Percentiles rank a stretch among this genome's conserved stretches.
These are phyloP conservation scores for Camelina hispida DNA, from an alignment of 345 rosid species.

Conservation along the genomic window DNA sequence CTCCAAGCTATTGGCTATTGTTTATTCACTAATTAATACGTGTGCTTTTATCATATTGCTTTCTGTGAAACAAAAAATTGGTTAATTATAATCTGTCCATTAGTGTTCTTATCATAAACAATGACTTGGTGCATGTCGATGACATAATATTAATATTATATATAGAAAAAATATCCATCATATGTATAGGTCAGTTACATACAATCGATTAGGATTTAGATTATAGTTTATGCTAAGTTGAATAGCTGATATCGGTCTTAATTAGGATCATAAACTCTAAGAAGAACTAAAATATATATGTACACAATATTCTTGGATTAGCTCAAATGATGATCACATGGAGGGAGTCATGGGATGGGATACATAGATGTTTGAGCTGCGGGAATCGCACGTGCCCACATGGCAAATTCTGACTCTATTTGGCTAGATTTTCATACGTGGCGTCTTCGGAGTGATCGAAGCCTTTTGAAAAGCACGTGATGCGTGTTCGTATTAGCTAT, in stretches of 20 bases:
- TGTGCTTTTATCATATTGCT: slow-evolving; percentile 22
- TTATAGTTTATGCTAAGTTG: not conserved
- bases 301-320: slow-evolving; percentile 2
- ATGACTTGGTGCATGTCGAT: slow-evolving; percentile 27
- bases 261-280: not conserved
- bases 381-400: slow-evolving; percentile 47
- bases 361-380: slow-evolving; percentile 39
- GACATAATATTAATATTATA: not conserved
- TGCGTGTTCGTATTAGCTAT: slow-evolving; percentile 43
- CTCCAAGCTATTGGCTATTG: slow-evolving; percentile 15
- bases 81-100: slow-evolving; percentile 22
- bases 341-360: slow-evolving; percentile 35
- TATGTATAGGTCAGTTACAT: not conserved
- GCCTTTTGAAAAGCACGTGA: slow-evolving; percentile 41
- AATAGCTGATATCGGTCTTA: slow-evolving; percentile 11
- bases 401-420: slow-evolving; percentile 42
- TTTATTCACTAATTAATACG: slow-evolving; percentile 13
- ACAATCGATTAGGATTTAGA: slow-evolving; percentile 7
- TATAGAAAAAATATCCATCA: not conserved
- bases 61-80: slow-evolving; percentile 27
- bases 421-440: slow-evolving; percentile 40
- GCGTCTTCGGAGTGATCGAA: slow-evolving; percentile 32
- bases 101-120: slow-evolving; percentile 29
- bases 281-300: not conserved
- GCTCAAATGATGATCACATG: slow-evolving; percentile 36